Percentiles rank a stretch among this genome's conserved stretches.
Evolutionary conservation across 768 basidiomycete genomes (phyloP).

Genomic region (Termitomyces sp.): DNA sequence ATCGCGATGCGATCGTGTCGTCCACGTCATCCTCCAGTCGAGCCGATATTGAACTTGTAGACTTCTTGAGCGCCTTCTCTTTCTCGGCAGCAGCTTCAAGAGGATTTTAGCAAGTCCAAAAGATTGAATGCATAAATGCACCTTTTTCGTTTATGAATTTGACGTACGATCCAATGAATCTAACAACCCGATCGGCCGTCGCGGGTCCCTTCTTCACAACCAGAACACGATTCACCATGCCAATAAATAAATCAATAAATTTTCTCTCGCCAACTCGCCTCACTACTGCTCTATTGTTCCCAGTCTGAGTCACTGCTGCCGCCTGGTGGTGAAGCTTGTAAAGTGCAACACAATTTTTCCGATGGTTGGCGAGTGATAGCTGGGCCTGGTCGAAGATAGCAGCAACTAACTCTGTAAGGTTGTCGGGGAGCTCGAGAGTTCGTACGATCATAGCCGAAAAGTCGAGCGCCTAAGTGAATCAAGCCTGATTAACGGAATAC

Average conservation of each 20-base stretch:
- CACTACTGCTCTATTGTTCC: slow-evolving; percentile 40
- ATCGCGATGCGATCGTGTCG: slow-evolving; percentile 66
- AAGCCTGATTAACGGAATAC: not conserved
- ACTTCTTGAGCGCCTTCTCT: slow-evolving; percentile 22
- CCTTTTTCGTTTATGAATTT: slow-evolving; percentile 82
- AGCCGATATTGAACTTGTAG: slow-evolving; percentile 19
- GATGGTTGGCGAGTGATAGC: slow-evolving; percentile 77
- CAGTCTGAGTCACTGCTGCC: slow-evolving; percentile 45
- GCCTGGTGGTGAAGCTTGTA: slow-evolving; percentile 79
- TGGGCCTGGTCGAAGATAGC: slow-evolving; percentile 78
- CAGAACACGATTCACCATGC: slow-evolving; percentile 69
- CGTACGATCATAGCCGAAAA: slow-evolving; percentile 20
- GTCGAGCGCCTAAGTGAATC: not conserved
- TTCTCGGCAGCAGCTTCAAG: slow-evolving; percentile 26
- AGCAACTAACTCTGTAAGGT: slow-evolving; percentile 32
- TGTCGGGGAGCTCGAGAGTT: slow-evolving; percentile 22
- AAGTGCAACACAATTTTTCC: slow-evolving; percentile 87
- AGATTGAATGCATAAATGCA: slow-evolving; percentile 32
- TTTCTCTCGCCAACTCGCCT: slow-evolving; percentile 73
- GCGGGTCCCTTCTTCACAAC: slow-evolving; percentile 83
- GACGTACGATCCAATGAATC: slow-evolving; percentile 83
- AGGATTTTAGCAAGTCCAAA: not conserved
- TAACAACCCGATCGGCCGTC: slow-evolving; percentile 79
- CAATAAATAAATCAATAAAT: slow-evolving; percentile 74
- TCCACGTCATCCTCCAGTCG: slow-evolving; percentile 45